Percentiles rank a stretch among this genome's conserved stretches.
Conservation (phyloP, 2,329 filamentous ascomycete genomes). For the Xylaria sp. region DNA sequence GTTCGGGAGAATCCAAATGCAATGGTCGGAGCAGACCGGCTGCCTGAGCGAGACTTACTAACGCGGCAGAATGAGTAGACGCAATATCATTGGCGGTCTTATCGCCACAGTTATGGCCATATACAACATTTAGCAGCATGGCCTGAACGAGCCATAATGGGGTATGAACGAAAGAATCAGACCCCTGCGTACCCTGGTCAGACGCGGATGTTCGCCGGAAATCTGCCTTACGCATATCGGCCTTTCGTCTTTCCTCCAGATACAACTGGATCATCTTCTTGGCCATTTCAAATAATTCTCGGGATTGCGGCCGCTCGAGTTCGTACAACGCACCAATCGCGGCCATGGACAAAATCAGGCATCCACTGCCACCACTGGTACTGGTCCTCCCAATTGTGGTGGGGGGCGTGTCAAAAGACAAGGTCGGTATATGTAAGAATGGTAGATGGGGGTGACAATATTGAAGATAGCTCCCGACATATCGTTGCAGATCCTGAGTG, state of each 20-base stretch:
- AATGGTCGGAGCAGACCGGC: slow-evolving; percentile 70
- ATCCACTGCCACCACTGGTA: slow-evolving; percentile 78
- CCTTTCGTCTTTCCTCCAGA: slow-evolving; percentile 86
- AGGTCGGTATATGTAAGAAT: slow-evolving; percentile 89
- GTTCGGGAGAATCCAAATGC: slow-evolving; percentile 52
- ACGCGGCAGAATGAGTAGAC: slow-evolving; percentile 85
- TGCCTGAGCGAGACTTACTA: slow-evolving; percentile 88
- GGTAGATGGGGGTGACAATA: slow-evolving; percentile 95
- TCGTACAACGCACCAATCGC: slow-evolving; percentile 80
- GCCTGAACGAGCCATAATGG: slow-evolving; percentile 96
- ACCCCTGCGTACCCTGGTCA: slow-evolving; percentile 53
- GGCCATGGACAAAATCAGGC: slow-evolving; percentile 85
- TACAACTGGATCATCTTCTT: slow-evolving; percentile 96
- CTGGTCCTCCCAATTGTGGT: slow-evolving; percentile 66
- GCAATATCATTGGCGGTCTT: slow-evolving; percentile 90
- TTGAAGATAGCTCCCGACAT: slow-evolving; percentile 85
- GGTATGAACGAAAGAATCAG: slow-evolving; percentile 72
- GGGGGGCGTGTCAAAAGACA: slow-evolving; percentile 84
- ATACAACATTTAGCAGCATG: slow-evolving; percentile 95
- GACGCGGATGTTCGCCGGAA: slow-evolving; percentile 57
- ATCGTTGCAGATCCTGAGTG: slow-evolving; percentile 86
- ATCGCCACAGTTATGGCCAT: slow-evolving; percentile 93
- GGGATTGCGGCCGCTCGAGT: slow-evolving; percentile 77
- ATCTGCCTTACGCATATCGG: slow-evolving; percentile 73
- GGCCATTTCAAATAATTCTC: slow-evolving; percentile 86